Evolutionary conservation across 1,284 basidiomycete genomes (phyloP).

Genomic region (Leccinum pachyderme): DNA sequence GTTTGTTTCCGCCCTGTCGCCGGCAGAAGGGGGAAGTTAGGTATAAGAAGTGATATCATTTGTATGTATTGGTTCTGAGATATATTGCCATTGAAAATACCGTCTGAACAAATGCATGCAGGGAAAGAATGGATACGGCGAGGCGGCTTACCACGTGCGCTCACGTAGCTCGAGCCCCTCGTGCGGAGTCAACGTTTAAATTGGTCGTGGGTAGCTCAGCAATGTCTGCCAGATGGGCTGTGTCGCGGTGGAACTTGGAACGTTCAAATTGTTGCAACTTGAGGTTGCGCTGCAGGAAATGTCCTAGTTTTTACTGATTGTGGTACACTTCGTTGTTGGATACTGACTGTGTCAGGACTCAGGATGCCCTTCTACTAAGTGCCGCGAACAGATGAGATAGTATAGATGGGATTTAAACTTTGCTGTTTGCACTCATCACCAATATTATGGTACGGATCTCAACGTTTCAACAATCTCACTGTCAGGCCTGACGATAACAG

Average conservation of each 20-base stretch:
- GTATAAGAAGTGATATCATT: constrained; percentile 4
- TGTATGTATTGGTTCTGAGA: constrained; percentile 16
- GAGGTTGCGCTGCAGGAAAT: too few relatives aligned
- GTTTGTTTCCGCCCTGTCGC: not conserved
- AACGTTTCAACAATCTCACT: not conserved
- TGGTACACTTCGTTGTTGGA: too few relatives aligned
- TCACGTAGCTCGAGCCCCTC: not conserved
- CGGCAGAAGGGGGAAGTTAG: not conserved
- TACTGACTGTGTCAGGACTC: too few relatives aligned
- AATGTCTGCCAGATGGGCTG: not conserved
- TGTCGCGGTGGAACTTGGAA: too few relatives aligned
- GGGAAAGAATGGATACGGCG: not conserved
- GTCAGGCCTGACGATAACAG: not conserved
- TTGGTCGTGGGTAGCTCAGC: not conserved
- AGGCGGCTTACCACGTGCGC: not conserved
- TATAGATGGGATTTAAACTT: not conserved
- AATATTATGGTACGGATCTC: not conserved
- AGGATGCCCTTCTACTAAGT: too few relatives aligned
- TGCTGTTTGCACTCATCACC: not conserved
- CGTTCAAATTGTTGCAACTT: too few relatives aligned
- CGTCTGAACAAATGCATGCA: not conserved
- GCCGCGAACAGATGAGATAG: too few relatives aligned
- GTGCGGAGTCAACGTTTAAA: not conserved
- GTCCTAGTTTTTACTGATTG: too few relatives aligned
- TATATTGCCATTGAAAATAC: constrained; percentile 1